Evolutionary conservation across 306 rosid species (phyloP).

Genomic region (Citrullus amarus): DNA sequence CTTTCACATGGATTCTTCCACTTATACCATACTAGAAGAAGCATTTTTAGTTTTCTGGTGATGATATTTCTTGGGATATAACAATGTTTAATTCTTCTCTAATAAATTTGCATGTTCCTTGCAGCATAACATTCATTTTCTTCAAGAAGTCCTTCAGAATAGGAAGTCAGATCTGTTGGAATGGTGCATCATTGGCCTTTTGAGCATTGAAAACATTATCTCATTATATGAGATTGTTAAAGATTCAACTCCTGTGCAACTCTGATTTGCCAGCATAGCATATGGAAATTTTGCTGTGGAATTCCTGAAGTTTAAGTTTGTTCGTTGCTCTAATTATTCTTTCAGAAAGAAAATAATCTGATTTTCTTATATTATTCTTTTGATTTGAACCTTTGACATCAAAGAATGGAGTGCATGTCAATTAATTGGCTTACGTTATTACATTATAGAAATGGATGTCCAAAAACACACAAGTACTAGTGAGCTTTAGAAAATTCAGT

Average conservation of each 20-base stretch:
- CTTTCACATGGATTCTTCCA: background rate
- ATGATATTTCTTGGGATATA: background rate
- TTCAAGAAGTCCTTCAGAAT: slow-evolving; percentile 91
- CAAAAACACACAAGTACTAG: no score
- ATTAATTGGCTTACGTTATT: no score
- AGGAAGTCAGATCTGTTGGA: slow-evolving; percentile 92
- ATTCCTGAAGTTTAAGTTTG: background rate
- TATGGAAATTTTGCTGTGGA: background rate
- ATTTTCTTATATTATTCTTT: background rate
- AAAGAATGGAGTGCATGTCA: no score
- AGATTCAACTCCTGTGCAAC: slow-evolving; percentile 38
- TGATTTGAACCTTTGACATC: no score
- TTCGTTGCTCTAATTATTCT: background rate
- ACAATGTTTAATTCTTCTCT: slow-evolving; percentile 1
- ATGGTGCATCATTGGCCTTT: slow-evolving; percentile 89
- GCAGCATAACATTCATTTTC: slow-evolving; percentile 98
- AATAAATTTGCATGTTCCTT: slow-evolving; percentile 9
- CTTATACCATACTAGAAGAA: background rate
- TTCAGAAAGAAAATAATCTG: background rate
- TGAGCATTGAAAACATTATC: slow-evolving; percentile 67
- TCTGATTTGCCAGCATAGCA: background rate
- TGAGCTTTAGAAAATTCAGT: no score
- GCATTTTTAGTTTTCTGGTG: background rate
- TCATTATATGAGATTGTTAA: slow-evolving; percentile 71
- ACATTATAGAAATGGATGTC: no score